phyloP scores from a whole-genome alignment of 352 stramenopile genomes.

The Phytophthora citricola region DNA sequence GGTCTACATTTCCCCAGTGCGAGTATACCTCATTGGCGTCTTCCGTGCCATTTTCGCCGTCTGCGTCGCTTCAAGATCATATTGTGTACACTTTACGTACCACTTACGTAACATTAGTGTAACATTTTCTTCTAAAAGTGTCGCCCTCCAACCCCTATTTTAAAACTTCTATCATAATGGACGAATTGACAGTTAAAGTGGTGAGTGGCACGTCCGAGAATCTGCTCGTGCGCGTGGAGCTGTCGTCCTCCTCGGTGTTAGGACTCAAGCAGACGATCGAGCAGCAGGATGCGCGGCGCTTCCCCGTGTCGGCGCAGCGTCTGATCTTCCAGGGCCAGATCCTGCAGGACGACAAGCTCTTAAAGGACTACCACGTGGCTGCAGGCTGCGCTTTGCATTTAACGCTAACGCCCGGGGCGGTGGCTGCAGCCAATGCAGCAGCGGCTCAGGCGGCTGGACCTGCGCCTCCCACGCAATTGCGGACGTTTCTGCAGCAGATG shows the following conservation, averaged over 20 bases:
- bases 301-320: conserved; percentile 72
- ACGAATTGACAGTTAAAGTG: conserved; percentile 75
- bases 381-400: conserved; percentile 77
- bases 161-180: conserved; percentile 29
- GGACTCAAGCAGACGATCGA: conserved; percentile 74
- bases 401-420: conserved; percentile 52
- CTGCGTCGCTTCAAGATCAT: conserved; percentile 26
- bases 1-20: background rate
- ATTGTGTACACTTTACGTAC: conserved; percentile 12
- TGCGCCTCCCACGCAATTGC: conserved; percentile 41
- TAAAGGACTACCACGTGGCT: conserved; percentile 72
- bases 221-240: conserved; percentile 52
- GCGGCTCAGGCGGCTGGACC: conserved; percentile 2
- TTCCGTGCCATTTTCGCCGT: conserved; percentile 1
- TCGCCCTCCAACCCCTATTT: background rate
- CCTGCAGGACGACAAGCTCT: conserved; percentile 71
- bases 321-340: conserved; percentile 91
- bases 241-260: conserved; percentile 59
- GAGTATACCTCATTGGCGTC: conserved; percentile 3
- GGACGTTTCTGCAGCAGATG: conserved; percentile 67
- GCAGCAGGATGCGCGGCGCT: conserved; percentile 58
- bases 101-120: conserved; percentile 4
- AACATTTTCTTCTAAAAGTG: background rate
- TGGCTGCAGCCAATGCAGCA: conserved; percentile 26
- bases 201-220: conserved; percentile 68